Evolutionary conservation across 768 basidiomycete species (phyloP).

Genomic region (Termitomyces sp.): DNA sequence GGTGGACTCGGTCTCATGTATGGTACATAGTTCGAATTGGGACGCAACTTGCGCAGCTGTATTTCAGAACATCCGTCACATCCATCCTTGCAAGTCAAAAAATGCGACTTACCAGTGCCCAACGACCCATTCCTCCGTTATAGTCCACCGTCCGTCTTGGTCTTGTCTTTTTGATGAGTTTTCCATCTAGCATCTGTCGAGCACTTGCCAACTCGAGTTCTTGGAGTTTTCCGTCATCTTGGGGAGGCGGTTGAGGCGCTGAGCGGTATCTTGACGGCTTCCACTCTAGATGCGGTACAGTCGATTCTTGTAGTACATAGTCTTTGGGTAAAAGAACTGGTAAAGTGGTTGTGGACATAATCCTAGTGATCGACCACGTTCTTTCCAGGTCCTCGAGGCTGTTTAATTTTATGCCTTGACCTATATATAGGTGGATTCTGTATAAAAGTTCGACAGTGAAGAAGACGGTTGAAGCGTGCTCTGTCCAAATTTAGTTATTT

Average conservation of each 20-base stretch:
- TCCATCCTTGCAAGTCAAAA: neutral
- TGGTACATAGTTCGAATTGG: conserved; percentile 73
- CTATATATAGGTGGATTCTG: neutral
- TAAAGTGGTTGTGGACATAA: conserved; percentile 23
- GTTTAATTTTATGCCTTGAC: neutral
- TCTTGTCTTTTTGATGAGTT: conserved; percentile 84
- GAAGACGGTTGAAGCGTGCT: too few relatives aligned
- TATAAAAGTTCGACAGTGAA: neutral
- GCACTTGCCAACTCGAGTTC: conserved; percentile 80
- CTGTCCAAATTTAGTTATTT: neutral
- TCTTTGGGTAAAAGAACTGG: conserved; percentile 55
- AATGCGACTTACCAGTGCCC: conserved; percentile 63
- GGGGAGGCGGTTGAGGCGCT: conserved; percentile 73
- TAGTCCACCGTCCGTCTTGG: conserved; percentile 95
- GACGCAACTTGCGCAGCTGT: conserved; percentile 74
- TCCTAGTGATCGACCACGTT: neutral
- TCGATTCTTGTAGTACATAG: conserved; percentile 30
- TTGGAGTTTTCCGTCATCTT: conserved; percentile 70
- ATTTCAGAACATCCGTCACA: conserved; percentile 2
- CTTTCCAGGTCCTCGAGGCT: neutral
- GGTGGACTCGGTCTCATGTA: conserved; percentile 82
- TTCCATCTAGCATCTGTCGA: conserved; percentile 72
- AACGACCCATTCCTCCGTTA: conserved; percentile 82
- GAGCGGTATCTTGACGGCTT: conserved; percentile 65
- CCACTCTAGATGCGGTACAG: conserved; percentile 62